Evolutionary conservation across 148 eudicot genomes (phyloP).

Genomic region (Nepenthes mirabilis): DNA sequence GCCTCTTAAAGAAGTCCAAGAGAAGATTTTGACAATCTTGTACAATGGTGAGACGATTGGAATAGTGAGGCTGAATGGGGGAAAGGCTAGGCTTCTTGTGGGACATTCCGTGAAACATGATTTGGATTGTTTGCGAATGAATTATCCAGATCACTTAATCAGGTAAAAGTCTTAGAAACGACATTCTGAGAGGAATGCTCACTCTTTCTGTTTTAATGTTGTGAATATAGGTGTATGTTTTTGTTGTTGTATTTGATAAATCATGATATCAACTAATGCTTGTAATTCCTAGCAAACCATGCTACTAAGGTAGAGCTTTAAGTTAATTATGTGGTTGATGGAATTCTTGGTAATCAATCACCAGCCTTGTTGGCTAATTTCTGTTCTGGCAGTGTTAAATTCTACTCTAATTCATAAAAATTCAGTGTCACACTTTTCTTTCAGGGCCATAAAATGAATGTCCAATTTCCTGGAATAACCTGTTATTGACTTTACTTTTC

Average conservation of each 20-base stretch:
- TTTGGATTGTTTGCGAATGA: constrained; percentile 44
- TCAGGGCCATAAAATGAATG: too few species aligned
- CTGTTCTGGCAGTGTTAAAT: too few species aligned
- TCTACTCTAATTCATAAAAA: too few species aligned
- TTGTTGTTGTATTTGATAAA: background rate
- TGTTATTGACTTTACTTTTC: too few species aligned
- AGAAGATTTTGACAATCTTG: constrained; percentile 37
- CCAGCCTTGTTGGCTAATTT: too few species aligned
- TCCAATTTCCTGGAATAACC: too few species aligned
- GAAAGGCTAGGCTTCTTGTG: constrained; percentile 63
- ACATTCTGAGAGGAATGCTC: background rate
- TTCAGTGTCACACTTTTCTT: too few species aligned
- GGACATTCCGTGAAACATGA: constrained; percentile 62
- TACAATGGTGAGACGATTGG: constrained; percentile 63
- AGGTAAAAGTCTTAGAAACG: constrained; percentile 22
- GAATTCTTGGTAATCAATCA: too few species aligned
- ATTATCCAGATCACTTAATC: constrained; percentile 53
- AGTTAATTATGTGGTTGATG: too few species aligned
- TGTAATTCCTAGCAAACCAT: too few species aligned
- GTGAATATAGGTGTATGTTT: background rate
- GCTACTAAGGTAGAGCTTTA: too few species aligned
- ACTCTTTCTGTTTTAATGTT: background rate
- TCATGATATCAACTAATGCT: background rate
- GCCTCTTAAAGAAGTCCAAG: constrained; percentile 60
- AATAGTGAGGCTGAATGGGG: constrained; percentile 41